Evolutionary conservation across 139 green algal genomes (phyloP).

Genomic region (Chlamydomonas eustigma): DNA sequence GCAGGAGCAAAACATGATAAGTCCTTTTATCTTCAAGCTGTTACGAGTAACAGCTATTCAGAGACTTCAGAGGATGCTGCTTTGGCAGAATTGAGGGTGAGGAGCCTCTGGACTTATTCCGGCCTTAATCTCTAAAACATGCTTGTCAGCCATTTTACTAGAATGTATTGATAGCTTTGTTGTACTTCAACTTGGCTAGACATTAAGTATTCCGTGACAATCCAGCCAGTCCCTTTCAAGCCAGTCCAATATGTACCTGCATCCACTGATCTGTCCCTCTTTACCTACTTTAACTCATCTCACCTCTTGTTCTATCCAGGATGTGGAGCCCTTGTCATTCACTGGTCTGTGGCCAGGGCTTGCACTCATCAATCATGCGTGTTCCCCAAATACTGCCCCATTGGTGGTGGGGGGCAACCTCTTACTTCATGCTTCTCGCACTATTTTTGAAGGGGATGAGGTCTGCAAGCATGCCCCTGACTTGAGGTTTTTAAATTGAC

Average conservation of each 20-base stretch:
- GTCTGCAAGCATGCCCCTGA: too few relatives aligned
- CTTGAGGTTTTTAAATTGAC: too few relatives aligned
- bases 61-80: background rate
- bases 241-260: too few relatives aligned
- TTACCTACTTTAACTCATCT: background rate
- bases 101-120: too few relatives aligned
- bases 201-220: background rate
- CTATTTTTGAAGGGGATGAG: conserved; percentile 20
- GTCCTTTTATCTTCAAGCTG: too few relatives aligned
- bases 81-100: conserved; percentile 2
- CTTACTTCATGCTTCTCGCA: conserved; percentile 17
- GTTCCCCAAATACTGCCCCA: conserved; percentile 25
- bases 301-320: background rate
- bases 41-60: conserved; percentile 11
- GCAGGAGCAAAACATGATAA: too few relatives aligned
- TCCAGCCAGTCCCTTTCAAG: too few relatives aligned
- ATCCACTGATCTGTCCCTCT: background rate
- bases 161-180: too few relatives aligned
- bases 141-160: too few relatives aligned
- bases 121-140: too few relatives aligned
- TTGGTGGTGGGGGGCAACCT: conserved; percentile 18
- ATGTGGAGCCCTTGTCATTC: conserved; percentile 6
- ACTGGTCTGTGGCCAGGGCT: conserved; percentile 41
- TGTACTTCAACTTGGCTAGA: background rate
- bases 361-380: conserved; percentile 39